A percentile compares a stretch with the other conserved stretches of the same genome.
These are phyloP conservation scores for Mycena amicta DNA, from an alignment of 768 basidiomycete species.

Conservation along the genomic window DNA sequence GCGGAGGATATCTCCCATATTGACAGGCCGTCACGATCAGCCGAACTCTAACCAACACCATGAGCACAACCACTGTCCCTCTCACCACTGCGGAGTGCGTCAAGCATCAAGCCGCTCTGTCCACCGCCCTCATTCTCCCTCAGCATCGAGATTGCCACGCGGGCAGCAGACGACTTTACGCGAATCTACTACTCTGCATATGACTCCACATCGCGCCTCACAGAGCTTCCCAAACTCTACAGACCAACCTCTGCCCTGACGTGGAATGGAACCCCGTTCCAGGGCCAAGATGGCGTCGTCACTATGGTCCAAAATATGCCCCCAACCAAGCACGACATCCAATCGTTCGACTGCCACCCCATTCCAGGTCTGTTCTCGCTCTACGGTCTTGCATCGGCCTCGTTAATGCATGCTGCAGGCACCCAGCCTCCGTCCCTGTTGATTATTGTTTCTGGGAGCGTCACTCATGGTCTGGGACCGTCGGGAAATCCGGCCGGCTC, in stretches of 20 bases:
- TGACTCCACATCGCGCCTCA: constrained; percentile 75
- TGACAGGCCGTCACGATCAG: not conserved
- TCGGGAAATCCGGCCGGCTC: constrained; percentile 58
- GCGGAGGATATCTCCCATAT: constrained; percentile 47
- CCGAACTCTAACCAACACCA: constrained; percentile 7
- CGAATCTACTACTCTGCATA: constrained; percentile 82
- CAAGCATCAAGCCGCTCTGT: constrained; percentile 22
- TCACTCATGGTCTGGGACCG: constrained; percentile 67
- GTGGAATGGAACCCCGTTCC: constrained; percentile 85
- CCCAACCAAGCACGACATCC: constrained; percentile 78
- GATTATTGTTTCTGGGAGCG: constrained; percentile 79
- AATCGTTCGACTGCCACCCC: constrained; percentile 88
- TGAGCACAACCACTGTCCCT: constrained; percentile 23
- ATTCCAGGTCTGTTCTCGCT: constrained; percentile 77
- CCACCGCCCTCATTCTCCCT: constrained; percentile 17
- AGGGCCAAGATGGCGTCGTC: constrained; percentile 69
- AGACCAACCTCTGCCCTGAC: constrained; percentile 73
- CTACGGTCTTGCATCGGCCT: no score
- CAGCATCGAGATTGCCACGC: constrained; percentile 83
- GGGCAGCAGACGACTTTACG: constrained; percentile 82
- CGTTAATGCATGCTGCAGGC: no score
- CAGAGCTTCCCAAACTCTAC: constrained; percentile 82
- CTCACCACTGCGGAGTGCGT: constrained; percentile 65
- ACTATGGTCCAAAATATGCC: constrained; percentile 75
- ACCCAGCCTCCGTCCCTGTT: constrained; percentile 78